Base-by-base conservation (phyloP, 169 alveolate genomes). In the Plasmodium gallinaceum region DNA sequence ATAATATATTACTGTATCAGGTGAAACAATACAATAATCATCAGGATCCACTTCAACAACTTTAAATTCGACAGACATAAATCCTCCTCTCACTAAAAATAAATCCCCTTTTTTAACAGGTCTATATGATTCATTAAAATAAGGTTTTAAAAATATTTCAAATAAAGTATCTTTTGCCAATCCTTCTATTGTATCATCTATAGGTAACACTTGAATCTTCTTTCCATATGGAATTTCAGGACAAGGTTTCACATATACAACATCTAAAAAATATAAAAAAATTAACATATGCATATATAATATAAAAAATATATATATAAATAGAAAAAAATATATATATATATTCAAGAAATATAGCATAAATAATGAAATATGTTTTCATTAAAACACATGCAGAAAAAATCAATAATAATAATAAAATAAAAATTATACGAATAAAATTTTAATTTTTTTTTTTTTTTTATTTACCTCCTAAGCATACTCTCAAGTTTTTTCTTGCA, bases 1-100 rank as follows among this genome's bases (percentile, higher is more conserved):
- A 83, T 92, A 93, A 73, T 90, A 94, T 51, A 98, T 97, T 18
- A 97, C 98, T 14, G 99, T 98, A 87, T 98, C 99, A 32, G 99
- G 99, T 8, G 99, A 99, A 60, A 98, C 99, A 87, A 99, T 98
- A 94, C 99, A 98, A 88, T 96, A 98, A 76, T 99, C 99, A 43
- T 99, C 99, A 0, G 99, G 99, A 61, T 99, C 99, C 42, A 98
- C 99, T 46, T 99, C 99, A 39, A 98, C 99, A 9, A 99, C 99
- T 96, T 99, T 99, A 96, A 99, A 99, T 93, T 99, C 99, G 39
- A 99, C 99, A 2, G 99, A 98, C 89, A 99, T 96, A 96, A 99
- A 98, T 22, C 99, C 99, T 2, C 99, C 99, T 71, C 99, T 97
- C 24, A 98, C 99, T 62, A 98, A 93, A 95, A 99, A 99, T 57